These are phyloP conservation scores for Leptographium lundbergii DNA, from an alignment of 2,329 filamentous ascomycete genomes.

Conservation along the genomic window DNA sequence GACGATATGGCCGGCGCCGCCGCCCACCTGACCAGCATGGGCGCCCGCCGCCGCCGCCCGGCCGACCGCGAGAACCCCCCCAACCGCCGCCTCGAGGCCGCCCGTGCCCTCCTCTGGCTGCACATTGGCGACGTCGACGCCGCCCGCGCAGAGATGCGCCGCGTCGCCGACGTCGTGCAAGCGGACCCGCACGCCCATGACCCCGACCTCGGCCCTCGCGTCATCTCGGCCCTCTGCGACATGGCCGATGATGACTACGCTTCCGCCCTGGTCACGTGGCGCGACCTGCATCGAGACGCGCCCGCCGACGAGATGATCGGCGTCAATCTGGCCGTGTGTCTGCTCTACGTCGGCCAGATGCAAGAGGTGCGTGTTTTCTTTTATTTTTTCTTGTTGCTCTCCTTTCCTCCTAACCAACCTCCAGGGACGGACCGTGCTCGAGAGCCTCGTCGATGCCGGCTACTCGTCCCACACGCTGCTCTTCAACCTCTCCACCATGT, in stretches of 20 bases:
- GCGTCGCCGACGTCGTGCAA: not conserved
- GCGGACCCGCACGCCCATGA: conserved; percentile 12
- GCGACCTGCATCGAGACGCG: conserved; percentile 27
- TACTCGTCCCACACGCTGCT: conserved; percentile 65
- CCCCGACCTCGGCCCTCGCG: conserved; percentile 26
- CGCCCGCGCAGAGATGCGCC: conserved; percentile 42
- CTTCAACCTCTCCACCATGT: conserved; percentile 84
- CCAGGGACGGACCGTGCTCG: conserved; percentile 53
- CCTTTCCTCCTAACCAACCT: not conserved
- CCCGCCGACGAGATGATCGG: conserved; percentile 53
- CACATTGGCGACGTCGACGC: conserved; percentile 64
- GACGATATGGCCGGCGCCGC: conserved; percentile 73
- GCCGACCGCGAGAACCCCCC: too few species aligned
- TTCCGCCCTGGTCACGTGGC: conserved; percentile 51
- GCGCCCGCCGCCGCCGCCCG: conserved; percentile 13
- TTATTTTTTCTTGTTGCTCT: too few species aligned
- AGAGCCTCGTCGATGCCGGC: conserved; percentile 48
- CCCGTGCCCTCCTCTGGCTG: conserved; percentile 58
- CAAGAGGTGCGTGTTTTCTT: conserved; percentile 38
- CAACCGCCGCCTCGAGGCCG: conserved; percentile 26
- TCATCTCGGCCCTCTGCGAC: conserved; percentile 56
- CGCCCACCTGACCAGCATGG: conserved; percentile 54
- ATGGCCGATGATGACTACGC: conserved; percentile 69
- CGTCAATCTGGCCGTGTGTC: conserved; percentile 73
- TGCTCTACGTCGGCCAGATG: conserved; percentile 71